A percentile compares a stretch with the other conserved stretches of the same genome.
These are phyloP conservation scores for Porogramme epimiltina DNA, from an alignment of 1,284 basidiomycete species.

Conservation along the genomic window DNA sequence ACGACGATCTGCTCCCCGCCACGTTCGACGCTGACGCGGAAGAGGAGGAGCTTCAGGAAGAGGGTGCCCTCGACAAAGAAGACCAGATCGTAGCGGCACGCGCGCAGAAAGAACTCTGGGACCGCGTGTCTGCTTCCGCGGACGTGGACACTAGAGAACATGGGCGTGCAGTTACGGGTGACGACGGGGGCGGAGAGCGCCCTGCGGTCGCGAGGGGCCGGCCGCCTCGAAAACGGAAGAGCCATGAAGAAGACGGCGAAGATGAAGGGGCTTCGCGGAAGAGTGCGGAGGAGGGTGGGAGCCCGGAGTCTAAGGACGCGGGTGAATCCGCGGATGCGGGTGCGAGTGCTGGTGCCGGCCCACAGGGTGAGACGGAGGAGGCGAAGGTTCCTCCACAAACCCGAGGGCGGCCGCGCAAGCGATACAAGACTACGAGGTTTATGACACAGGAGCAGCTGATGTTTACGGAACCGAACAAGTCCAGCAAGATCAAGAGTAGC, in stretches of 20 bases:
- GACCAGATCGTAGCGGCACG: slow-evolving; percentile 35
- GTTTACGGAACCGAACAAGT: slow-evolving; percentile 16
- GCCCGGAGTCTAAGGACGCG: neutral
- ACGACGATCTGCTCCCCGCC: slow-evolving; percentile 37
- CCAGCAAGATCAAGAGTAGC: slow-evolving; percentile 23
- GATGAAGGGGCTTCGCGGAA: neutral
- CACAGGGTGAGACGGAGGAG: neutral
- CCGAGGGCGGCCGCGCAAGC: slow-evolving; percentile 1
- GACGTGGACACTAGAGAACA: neutral
- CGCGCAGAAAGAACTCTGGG: slow-evolving; percentile 36
- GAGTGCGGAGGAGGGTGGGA: neutral
- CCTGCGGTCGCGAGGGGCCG: neutral
- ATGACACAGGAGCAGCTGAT: slow-evolving; percentile 14
- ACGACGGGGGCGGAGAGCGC: no score
- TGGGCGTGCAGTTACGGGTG: neutral
- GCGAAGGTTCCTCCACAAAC: slow-evolving; percentile 1
- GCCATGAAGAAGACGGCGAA: neutral
- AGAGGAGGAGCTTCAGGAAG: slow-evolving; percentile 46
- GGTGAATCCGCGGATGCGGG: slow-evolving; percentile 2
- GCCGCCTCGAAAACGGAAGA: slow-evolving; percentile 1
- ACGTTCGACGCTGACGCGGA: slow-evolving; percentile 47
- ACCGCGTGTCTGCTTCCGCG: no score
- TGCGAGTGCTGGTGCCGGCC: neutral
- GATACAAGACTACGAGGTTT: slow-evolving; percentile 1
- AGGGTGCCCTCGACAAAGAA: slow-evolving; percentile 43